Percentiles rank a stretch among this genome's conserved stretches.
These are phyloP conservation scores for Vararia minispora DNA, from an alignment of 768 basidiomycete genomes.

Conservation along the genomic window DNA sequence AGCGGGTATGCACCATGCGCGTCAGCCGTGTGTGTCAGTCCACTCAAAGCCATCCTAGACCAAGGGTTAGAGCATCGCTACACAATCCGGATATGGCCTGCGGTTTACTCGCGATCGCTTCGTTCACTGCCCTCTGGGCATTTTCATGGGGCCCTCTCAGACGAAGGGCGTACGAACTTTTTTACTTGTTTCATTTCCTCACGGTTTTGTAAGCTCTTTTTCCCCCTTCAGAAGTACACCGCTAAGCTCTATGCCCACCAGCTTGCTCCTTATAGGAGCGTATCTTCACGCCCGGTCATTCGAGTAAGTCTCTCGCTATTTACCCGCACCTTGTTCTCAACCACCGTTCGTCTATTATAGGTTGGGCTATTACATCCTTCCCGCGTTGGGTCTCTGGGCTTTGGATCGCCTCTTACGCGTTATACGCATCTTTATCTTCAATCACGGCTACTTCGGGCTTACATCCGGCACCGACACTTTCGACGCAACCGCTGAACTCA, in stretches of 20 bases:
- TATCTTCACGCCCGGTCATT: constrained; percentile 19
- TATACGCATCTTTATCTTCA: constrained; percentile 32
- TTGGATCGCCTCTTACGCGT: constrained; percentile 41
- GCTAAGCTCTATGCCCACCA: constrained; percentile 5
- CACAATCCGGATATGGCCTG: constrained; percentile 16
- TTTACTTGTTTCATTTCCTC: constrained; percentile 37
- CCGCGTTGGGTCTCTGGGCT: constrained; percentile 41
- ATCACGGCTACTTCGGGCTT: constrained; percentile 29
- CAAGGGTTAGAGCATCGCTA: background rate
- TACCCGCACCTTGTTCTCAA: background rate
- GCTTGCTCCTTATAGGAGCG: constrained; percentile 22
- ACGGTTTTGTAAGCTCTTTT: constrained; percentile 26
- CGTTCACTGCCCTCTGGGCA: constrained; percentile 33
- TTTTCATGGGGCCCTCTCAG: constrained; percentile 41
- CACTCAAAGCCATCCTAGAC: background rate
- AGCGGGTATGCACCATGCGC: too few species aligned
- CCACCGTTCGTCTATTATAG: constrained; percentile 8
- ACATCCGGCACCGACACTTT: constrained; percentile 17
- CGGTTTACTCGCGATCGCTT: constrained; percentile 26
- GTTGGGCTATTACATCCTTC: constrained; percentile 30
- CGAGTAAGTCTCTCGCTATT: constrained; percentile 14
- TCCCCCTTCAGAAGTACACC: background rate
- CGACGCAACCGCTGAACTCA: constrained; percentile 29
- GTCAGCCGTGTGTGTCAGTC: too few species aligned
- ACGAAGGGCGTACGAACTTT: constrained; percentile 36